Percentiles rank a stretch among this genome's conserved stretches.
Conservation (phyloP, 2,329 filamentous ascomycete genomes). For the Fonsecaea pedrosoi region DNA sequence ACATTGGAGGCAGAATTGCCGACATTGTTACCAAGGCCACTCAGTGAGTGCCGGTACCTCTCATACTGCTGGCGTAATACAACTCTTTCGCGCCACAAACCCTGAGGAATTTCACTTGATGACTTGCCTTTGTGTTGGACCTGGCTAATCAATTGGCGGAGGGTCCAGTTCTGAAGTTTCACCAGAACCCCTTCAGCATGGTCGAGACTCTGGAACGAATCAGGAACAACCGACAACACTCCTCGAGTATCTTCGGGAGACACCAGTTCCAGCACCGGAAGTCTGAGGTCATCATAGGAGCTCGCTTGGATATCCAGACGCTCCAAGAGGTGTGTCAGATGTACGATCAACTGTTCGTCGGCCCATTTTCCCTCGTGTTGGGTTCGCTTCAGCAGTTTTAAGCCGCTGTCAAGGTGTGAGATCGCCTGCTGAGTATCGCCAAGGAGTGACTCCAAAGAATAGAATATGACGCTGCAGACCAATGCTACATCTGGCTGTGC, state of each 20-base stretch:
- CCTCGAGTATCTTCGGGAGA: constrained; percentile 3
- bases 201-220: neutral
- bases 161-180: constrained; percentile 40
- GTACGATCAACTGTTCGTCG: neutral
- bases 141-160: constrained; percentile 35
- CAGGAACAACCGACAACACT: neutral
- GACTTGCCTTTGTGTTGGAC: constrained; percentile 27
- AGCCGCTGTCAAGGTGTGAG: constrained; percentile 40
- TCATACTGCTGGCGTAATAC: constrained; percentile 14
- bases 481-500: constrained; percentile 39
- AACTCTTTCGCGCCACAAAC: constrained; percentile 7
- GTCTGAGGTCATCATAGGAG: constrained; percentile 29
- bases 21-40: neutral
- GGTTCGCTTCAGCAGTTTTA: constrained; percentile 22
- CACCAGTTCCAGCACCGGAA: constrained; percentile 33
- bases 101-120: constrained; percentile 18
- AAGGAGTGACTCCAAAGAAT: constrained; percentile 41
- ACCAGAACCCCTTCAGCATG: constrained; percentile 31
- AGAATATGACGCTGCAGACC: constrained; percentile 42
- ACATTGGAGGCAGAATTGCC: neutral
- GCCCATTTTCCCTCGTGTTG: neutral
- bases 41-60: constrained; percentile 7
- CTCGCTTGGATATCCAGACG: constrained; percentile 40
- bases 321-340: constrained; percentile 7
- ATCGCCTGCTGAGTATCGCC: constrained; percentile 38